Conservation (phyloP, 352 stramenopile genomes). For the Phytophthora citrophthora region DNA sequence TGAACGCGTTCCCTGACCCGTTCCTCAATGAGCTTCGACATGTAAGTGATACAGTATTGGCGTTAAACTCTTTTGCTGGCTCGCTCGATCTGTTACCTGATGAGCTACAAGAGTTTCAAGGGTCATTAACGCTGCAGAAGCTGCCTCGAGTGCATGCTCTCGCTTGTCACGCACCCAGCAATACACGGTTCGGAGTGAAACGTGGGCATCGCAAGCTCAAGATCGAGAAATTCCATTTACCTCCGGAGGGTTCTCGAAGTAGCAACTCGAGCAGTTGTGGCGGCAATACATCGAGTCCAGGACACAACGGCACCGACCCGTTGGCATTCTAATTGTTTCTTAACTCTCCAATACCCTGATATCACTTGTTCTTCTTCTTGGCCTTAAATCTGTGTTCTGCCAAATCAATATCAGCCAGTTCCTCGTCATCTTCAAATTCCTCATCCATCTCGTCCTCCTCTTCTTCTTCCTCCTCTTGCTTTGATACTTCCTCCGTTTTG, state of each 20-base stretch:
- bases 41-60: slow-evolving; percentile 61
- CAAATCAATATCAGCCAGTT: slow-evolving; percentile 19
- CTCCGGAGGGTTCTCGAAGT: slow-evolving; percentile 65
- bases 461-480: slow-evolving; percentile 11
- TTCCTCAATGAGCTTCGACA: slow-evolving; percentile 61
- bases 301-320: slow-evolving; percentile 16
- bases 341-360: not conserved
- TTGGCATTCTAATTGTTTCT: slow-evolving; percentile 25
- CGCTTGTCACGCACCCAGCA: slow-evolving; percentile 57
- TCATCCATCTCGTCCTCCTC: slow-evolving; percentile 20
- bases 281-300: slow-evolving; percentile 7
- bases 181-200: slow-evolving; percentile 67
- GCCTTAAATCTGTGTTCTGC: slow-evolving; percentile 45
- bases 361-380: slow-evolving; percentile 30
- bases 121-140: slow-evolving; percentile 60
- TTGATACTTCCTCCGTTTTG: slow-evolving; percentile 7
- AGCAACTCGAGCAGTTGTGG: slow-evolving; percentile 20
- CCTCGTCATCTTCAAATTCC: slow-evolving; percentile 17
- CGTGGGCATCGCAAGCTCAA: slow-evolving; percentile 75
- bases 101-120: slow-evolving; percentile 69
- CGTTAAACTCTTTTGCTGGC: slow-evolving; percentile 64
- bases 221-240: slow-evolving; percentile 81
- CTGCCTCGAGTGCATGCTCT: slow-evolving; percentile 66
- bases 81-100: slow-evolving; percentile 59
- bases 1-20: slow-evolving; percentile 29